Conservation (phyloP, 495 filamentous ascomycete genomes). For the Aspergillus sclerotiicarbonarius region DNA sequence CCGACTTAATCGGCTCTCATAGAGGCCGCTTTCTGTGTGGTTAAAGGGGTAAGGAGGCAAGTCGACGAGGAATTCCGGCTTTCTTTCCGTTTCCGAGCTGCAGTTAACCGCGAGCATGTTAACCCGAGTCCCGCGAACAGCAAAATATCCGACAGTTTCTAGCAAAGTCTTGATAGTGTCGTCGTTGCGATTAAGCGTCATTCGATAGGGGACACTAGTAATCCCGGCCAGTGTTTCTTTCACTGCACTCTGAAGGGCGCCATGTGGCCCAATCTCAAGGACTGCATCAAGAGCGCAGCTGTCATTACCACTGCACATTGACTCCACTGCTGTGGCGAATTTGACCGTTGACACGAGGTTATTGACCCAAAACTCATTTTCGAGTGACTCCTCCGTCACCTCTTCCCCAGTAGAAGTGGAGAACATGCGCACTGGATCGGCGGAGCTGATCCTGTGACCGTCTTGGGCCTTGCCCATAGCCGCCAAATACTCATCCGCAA, state of each 20-base stretch:
- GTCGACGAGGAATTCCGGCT: too few species aligned
- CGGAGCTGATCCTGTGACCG: too few species aligned
- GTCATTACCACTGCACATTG: not conserved
- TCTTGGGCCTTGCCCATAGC: too few species aligned
- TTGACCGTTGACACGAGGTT: conserved; percentile 30
- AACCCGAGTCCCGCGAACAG: too few species aligned
- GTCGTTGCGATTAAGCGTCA: conserved; percentile 13
- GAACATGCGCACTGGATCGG: not conserved
- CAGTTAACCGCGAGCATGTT: too few species aligned
- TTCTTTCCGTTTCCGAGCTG: too few species aligned
- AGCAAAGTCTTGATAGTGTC: conserved; percentile 7
- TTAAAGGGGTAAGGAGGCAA: too few species aligned
- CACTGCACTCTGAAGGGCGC: conserved; percentile 54
- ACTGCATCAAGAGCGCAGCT: conserved; percentile 21
- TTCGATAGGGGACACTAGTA: conserved; percentile 3
- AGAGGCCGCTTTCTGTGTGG: too few species aligned
- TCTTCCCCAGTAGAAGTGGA: not conserved
- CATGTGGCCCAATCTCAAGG: conserved; percentile 58
- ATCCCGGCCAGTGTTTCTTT: conserved; percentile 43
- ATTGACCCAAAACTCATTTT: conserved; percentile 26
- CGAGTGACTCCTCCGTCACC: not conserved
- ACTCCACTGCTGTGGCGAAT: conserved; percentile 25
- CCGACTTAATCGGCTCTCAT: too few species aligned
- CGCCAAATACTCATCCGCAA: not conserved
- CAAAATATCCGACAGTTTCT: too few species aligned